Conservation (phyloP, 495 filamentous ascomycete species). For the Neurospora sp. region DNA sequence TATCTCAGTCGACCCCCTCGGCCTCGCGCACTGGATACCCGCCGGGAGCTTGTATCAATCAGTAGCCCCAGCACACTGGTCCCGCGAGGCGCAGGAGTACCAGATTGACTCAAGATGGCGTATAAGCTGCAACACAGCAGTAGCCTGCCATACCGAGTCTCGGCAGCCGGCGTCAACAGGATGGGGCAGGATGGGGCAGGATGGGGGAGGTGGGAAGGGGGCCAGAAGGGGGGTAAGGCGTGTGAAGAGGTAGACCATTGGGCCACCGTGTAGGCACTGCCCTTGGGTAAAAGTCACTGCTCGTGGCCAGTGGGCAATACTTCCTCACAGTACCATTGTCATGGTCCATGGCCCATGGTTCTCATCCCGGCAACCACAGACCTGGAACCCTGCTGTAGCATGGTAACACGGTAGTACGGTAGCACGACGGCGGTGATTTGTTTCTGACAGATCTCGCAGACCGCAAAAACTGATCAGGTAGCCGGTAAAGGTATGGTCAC, state of each 20-base stretch:
- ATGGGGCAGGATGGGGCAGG: neutral
- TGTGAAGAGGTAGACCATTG: neutral
- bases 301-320: neutral
- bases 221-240: neutral
- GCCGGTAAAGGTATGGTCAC: neutral
- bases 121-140: slow-evolving; percentile 18
- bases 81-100: slow-evolving; percentile 19
- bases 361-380: neutral
- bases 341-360: neutral
- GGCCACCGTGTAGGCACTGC: neutral
- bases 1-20: neutral
- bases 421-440: neutral
- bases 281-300: neutral
- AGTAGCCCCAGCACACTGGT: slow-evolving; percentile 13
- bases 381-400: neutral
- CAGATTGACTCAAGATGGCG: slow-evolving; percentile 27
- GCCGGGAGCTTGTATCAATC: neutral
- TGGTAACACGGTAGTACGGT: neutral
- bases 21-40: neutral
- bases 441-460: neutral
- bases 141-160: slow-evolving; percentile 16
- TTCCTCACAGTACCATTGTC: neutral
- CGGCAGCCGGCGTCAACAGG: slow-evolving; percentile 12
- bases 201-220: neutral
- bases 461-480: neutral